Evolutionary conservation across 2,329 filamentous ascomycete genomes (phyloP), one percentile per base, ranked within the genome.

Genomic region (Chalaropsis ovoidea): DNA sequence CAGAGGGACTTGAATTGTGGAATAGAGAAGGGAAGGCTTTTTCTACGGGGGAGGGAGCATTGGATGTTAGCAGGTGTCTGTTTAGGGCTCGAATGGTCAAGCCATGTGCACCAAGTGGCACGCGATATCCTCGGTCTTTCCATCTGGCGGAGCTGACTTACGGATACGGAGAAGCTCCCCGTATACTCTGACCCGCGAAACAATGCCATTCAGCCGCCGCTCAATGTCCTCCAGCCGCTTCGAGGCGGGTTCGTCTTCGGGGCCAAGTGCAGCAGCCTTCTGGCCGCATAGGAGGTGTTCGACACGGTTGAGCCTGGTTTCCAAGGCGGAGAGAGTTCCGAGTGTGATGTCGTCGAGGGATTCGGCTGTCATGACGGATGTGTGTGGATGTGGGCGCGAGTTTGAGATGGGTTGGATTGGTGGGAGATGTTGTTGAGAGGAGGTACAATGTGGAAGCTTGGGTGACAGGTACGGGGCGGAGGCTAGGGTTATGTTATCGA

Each of bases 101-200:
- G 35, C 35, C 47, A 15, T 11, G 24, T 24, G 22, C 11, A 15
- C 22, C 22, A 22, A 13, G 47, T 24, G 47, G 15, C 11, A 11
- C 8, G 15, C 11, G 15, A 2, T 13, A 7, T 15, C 15, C 22
- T 11, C 8, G 13, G 27, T 35, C 27, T 58, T 58, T 19, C 10
- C 6, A n/a, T 35, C 35, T 35, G 17, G 24, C 17, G 11, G n/a
- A n/a, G n/a, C 10, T 52, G 2, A 71, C 81, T 24, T 78, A 85
- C 83, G 84, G 31, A 86, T 82, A 70, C 81, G 81, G 45, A 86
- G 75, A 6, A 86, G 76, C 69, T 86, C 82, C 35, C 77, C 78
- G 69, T 85, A 85, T 65, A 83, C 81, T 62, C 81, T 80, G 42
- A 82, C 75, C 63, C 77, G 76, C 39, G 80, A 79, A 5, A 81